These are phyloP conservation scores for Tetracentron sinense DNA, from an alignment of 164 flowering plant genomes.

Conservation along the genomic window DNA sequence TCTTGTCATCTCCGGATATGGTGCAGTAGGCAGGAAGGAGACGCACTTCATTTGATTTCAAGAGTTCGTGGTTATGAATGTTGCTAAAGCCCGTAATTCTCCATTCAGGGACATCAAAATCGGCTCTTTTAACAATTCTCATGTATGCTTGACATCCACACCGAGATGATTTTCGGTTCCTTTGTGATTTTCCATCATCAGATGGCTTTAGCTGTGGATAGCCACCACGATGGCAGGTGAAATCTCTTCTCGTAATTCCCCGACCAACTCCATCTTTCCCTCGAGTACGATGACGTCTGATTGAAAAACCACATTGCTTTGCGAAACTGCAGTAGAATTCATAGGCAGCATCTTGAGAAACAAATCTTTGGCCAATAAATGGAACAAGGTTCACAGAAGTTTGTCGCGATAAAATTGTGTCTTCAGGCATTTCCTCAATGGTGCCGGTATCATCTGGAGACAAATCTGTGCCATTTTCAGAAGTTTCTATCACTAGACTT, in stretches of 20 bases:
- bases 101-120: conserved; percentile 83
- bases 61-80: conserved; percentile 73
- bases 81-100: conserved; percentile 76
- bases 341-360: conserved; percentile 86
- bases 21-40: conserved; percentile 61
- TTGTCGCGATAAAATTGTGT: conserved; percentile 65
- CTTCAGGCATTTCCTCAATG: conserved; percentile 63
- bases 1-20: conserved; percentile 70
- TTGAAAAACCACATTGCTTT: conserved; percentile 83
- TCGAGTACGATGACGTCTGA: conserved; percentile 74
- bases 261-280: conserved; percentile 84
- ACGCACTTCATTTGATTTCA: conserved; percentile 49
- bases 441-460: conserved; percentile 61
- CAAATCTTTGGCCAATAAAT: conserved; percentile 81
- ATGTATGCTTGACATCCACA: conserved; percentile 86
- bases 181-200: conserved; percentile 67
- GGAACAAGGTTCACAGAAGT: conserved; percentile 77
- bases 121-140: conserved; percentile 75
- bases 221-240: conserved; percentile 85
- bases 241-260: conserved; percentile 82
- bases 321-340: conserved; percentile 86
- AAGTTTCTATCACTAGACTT: conserved; percentile 40
- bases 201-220: conserved; percentile 67
- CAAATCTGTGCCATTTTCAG: conserved; percentile 63
- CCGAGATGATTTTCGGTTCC: conserved; percentile 76